These are phyloP conservation scores for Ophiostoma australiae DNA, from an alignment of 2,329 filamentous ascomycete genomes.

Conservation along the genomic window DNA sequence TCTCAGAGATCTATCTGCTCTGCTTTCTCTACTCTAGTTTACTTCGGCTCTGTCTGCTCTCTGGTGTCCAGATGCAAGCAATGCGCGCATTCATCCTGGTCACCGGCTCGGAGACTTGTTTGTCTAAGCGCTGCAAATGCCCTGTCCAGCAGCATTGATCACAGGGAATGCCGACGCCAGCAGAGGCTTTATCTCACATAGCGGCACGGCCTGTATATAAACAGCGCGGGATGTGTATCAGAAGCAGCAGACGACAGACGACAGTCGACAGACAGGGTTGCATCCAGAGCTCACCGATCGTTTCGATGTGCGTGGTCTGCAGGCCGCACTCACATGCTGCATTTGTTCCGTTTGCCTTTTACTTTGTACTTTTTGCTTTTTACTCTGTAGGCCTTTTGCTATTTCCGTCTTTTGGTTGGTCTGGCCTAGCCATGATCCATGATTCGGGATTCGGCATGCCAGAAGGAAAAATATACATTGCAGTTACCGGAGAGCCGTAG, in stretches of 20 bases:
- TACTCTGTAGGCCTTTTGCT: neutral
- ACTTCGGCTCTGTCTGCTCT: neutral
- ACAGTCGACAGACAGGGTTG: neutral
- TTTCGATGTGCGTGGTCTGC: neutral
- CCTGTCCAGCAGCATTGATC: neutral
- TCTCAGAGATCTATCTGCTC: neutral
- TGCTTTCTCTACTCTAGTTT: neutral
- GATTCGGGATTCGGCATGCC: too few relatives aligned
- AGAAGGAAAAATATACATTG: neutral
- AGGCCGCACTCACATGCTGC: neutral
- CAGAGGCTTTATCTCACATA: neutral
- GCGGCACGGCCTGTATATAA: neutral
- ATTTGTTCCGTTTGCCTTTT: neutral
- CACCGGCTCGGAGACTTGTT: conserved; percentile 1
- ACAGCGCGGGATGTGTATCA: neutral
- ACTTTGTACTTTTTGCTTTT: neutral
- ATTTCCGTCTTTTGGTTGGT: neutral
- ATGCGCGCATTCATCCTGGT: neutral
- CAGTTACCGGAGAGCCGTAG: neutral
- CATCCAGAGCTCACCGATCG: neutral
- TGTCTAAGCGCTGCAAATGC: neutral
- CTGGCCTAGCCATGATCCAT: neutral
- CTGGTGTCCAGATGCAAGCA: neutral
- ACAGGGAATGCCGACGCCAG: neutral
- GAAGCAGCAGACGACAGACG: neutral